These are phyloP conservation scores for Centrapalus pauciflorus DNA, from an alignment of 129 eudicot genomes.

Conservation along the genomic window DNA sequence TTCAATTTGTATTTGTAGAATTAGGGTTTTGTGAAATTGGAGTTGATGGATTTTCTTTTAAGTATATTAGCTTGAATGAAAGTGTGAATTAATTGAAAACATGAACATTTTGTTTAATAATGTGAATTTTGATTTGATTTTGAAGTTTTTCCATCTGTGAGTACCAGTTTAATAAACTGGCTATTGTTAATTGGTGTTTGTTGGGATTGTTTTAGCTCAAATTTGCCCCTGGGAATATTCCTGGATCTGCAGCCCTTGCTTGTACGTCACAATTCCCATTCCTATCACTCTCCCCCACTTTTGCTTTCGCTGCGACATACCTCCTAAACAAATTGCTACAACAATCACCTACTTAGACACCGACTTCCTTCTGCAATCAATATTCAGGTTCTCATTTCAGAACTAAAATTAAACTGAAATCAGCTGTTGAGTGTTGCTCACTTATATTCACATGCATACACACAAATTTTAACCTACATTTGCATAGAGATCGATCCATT, in stretches of 20 bases:
- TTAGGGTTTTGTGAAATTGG: conserved; percentile 13
- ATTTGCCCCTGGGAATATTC: background rate
- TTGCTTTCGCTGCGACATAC: background rate
- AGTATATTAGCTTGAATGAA: background rate
- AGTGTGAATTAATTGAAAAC: background rate
- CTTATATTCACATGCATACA: background rate
- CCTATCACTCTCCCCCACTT: background rate
- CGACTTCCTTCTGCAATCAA: background rate
- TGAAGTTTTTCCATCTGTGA: background rate
- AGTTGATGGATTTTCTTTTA: background rate
- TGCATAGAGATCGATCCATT: background rate
- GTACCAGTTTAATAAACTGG: background rate
- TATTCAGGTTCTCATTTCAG: too few species aligned
- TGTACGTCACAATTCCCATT: background rate
- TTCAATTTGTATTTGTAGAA: background rate
- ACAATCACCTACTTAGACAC: background rate
- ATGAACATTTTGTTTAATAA: background rate
- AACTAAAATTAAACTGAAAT: too few species aligned
- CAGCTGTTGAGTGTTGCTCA: too few species aligned
- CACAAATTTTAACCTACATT: background rate
- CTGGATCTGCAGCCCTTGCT: background rate
- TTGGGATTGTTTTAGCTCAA: background rate
- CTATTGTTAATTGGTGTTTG: background rate
- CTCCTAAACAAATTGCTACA: background rate
- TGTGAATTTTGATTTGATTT: background rate